phyloP scores from a whole-genome alignment of 495 filamentous ascomycete genomes.

The Hypomontagnella monticulosa region DNA sequence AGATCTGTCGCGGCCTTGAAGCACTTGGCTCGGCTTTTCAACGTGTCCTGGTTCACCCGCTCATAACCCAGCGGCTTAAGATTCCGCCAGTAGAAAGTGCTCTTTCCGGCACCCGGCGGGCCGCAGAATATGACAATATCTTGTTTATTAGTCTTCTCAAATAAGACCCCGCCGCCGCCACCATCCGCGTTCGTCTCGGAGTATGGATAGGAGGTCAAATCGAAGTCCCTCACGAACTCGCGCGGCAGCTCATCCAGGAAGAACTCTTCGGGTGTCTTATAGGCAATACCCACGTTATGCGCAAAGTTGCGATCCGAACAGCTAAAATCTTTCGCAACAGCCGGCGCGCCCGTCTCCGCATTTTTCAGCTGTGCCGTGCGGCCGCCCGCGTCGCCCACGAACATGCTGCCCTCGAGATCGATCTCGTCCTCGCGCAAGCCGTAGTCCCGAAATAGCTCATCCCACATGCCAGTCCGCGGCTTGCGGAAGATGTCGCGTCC shows the following conservation, averaged over 20 bases:
- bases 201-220: conserved; percentile 58
- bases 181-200: conserved; percentile 12
- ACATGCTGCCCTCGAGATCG: conserved; percentile 75
- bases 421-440: conserved; percentile 70
- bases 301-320: conserved; percentile 88
- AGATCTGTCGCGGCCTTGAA: conserved; percentile 75
- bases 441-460: conserved; percentile 78
- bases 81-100: conserved; percentile 84
- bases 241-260: conserved; percentile 74
- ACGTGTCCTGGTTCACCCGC: conserved; percentile 86
- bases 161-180: conserved; percentile 42
- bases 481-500: conserved; percentile 83
- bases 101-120: conserved; percentile 89
- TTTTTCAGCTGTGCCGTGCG: conserved; percentile 47
- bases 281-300: conserved; percentile 79
- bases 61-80: conserved; percentile 83
- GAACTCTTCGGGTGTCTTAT: conserved; percentile 89
- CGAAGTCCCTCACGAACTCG: conserved; percentile 73
- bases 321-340: conserved; percentile 65
- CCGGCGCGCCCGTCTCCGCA: conserved; percentile 22
- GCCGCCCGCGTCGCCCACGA: conserved; percentile 88
- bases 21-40: conserved; percentile 85
- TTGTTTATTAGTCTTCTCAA: conserved; percentile 69
- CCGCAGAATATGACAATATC: conserved; percentile 90
- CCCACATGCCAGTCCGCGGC: conserved; percentile 90